phyloP scores from a whole-genome alignment of 1,284 basidiomycete species.

The Apiotrichum domesticum region DNA sequence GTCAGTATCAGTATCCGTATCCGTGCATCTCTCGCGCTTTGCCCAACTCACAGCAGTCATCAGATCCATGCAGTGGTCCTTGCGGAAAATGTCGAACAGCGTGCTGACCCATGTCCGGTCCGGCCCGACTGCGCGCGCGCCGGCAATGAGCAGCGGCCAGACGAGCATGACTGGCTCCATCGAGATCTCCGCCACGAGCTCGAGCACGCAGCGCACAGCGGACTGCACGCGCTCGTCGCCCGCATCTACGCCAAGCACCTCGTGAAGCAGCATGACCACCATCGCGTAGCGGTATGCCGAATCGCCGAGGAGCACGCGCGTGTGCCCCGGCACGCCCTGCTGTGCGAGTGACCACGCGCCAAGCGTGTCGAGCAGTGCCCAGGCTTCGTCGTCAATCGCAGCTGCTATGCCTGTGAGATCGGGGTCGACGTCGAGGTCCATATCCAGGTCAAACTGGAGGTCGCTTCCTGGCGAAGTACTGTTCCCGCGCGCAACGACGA shows the following conservation, averaged over 20 bases:
- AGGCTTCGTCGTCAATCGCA: conserved; percentile 5
- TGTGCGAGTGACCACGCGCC: conserved; percentile 11
- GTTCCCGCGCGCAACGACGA: not conserved
- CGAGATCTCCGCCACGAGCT: conserved; percentile 21
- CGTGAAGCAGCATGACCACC: conserved; percentile 11
- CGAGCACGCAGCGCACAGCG: conserved; percentile 15
- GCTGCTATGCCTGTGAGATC: conserved; percentile 6
- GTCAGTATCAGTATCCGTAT: not conserved
- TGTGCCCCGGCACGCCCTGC: conserved; percentile 3
- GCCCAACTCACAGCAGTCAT: conserved; percentile 12
- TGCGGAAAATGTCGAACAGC: conserved; percentile 10
- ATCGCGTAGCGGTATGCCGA: conserved; percentile 18
- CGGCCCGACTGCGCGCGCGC: conserved; percentile 3
- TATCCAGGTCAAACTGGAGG: not conserved
- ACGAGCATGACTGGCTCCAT: conserved; percentile 18
- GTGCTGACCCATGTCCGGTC: conserved; percentile 11
- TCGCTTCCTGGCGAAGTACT: not conserved
- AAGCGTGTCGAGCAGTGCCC: conserved; percentile 5
- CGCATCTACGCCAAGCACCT: conserved; percentile 7
- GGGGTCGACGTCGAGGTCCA: not conserved
- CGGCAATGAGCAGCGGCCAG: conserved; percentile 22
- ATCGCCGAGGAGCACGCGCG: conserved; percentile 18
- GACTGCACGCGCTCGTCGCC: conserved; percentile 6
- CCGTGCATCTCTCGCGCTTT: not conserved
- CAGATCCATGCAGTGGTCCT: conserved; percentile 16